Conservation (phyloP, 73 alveolate species). For the Symbiodinium pilosum region DNA sequence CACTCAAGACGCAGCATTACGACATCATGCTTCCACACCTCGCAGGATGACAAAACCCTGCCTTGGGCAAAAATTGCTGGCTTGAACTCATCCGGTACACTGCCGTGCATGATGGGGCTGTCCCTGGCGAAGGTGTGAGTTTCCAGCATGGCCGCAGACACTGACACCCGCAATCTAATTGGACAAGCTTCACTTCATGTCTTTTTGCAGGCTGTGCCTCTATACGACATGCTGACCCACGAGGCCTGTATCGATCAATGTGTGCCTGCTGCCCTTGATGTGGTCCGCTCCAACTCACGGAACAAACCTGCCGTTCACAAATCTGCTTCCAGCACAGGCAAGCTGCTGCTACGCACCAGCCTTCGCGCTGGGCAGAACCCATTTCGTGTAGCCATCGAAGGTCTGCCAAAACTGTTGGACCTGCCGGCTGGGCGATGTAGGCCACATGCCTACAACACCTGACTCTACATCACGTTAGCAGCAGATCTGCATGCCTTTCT, state of each 20-base stretch:
- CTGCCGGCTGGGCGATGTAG: background rate
- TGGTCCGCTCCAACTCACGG: conserved; percentile 94
- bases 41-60: too few species aligned
- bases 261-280: conserved; percentile 82
- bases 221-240: background rate
- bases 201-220: background rate
- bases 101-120: conserved; percentile 88
- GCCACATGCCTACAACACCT: background rate
- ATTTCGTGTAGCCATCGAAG: conserved; percentile 92
- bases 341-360: background rate
- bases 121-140: conserved; percentile 15
- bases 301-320: conserved; percentile 30
- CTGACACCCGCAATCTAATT: too few species aligned
- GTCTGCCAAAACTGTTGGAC: conserved; percentile 57
- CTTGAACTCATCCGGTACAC: conserved; percentile 92
- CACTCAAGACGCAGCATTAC: too few species aligned
- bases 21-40: too few species aligned
- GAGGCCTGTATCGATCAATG: conserved; percentile 72
- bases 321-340: background rate
- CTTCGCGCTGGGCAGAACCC: conserved; percentile 94
- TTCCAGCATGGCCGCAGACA: background rate
- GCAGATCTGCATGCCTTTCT: too few species aligned
- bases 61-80: conserved; percentile 85
- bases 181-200: background rate
- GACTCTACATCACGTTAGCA: too few species aligned